Evolutionary conservation across 129 eudicot genomes (phyloP), one percentile per base, ranked within the genome.

Genomic region (Oenanthe sinensis): DNA sequence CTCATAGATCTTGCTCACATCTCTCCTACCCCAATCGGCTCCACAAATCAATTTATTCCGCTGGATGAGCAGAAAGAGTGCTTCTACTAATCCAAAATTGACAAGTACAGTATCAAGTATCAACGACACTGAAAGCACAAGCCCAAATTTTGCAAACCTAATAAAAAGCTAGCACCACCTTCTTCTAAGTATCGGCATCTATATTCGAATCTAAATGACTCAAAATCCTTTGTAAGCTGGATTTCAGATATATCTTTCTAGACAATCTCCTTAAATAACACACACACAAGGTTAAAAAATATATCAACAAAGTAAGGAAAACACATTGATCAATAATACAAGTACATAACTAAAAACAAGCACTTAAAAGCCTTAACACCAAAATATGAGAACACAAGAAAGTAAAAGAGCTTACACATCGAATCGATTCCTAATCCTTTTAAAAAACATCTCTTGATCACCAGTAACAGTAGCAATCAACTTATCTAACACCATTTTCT

Each of bases 391-490:
- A 44, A 26, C 16, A 48, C 68, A 60, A 60, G 67, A 58, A 26
- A 45, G 50, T 46, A 46, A 74, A 39, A 20, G 30, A 71, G 71
- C 93, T 91, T 85, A 93, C 98, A 80, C 89, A 77, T 91, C 89
- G 62, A 94, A 94, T 76, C 98, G 88, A 75, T 78, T 83, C 76
- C 92, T 88, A 82, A 94, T 80, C 79, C 97, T 87, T 68, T 77
- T 74, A 63, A 94, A 94, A 67, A 94, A 89, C 86, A 84, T 22
- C 81, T 82, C 90, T 2, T 89, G 86, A 67, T 94, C 91, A 9
- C 85, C 86, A 79, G 87, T 87, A 68, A 91, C 81, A 0, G 89
- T 78, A 71, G 62, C 78, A 77, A 89, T 81, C 83, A 94, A 55
- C 83, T 81, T 89, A 80, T 94, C 97, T 87, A 94, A 52, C 52